Percentiles rank a stretch among this genome's conserved stretches.
These are phyloP conservation scores for Fusarium sororula DNA, from an alignment of 2,329 filamentous ascomycete species.

Conservation along the genomic window DNA sequence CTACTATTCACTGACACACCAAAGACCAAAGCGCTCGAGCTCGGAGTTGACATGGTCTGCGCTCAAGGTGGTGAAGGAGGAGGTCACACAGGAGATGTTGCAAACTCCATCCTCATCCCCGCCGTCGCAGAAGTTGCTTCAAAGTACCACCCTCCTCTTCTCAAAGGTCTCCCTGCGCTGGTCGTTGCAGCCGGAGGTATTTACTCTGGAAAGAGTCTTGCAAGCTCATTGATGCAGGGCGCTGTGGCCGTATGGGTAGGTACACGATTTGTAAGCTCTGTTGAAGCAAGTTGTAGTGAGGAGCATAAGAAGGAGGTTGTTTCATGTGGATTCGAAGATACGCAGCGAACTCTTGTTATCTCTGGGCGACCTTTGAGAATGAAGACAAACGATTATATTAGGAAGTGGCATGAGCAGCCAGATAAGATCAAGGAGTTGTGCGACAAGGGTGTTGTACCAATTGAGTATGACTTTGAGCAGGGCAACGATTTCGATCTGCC, in stretches of 20 bases:
- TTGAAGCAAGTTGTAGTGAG: slow-evolving; percentile 82
- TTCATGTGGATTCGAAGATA: slow-evolving; percentile 80
- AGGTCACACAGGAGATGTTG: slow-evolving; percentile 89
- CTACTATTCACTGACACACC: slow-evolving; percentile 6
- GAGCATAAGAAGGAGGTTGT: slow-evolving; percentile 88
- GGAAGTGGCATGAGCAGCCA: slow-evolving; percentile 80
- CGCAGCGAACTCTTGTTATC: slow-evolving; percentile 82
- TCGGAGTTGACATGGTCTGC: slow-evolving; percentile 90
- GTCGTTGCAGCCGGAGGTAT: slow-evolving; percentile 93
- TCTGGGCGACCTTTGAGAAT: slow-evolving; percentile 84
- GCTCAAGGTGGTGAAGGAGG: slow-evolving; percentile 94
- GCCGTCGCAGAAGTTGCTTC: slow-evolving; percentile 85
- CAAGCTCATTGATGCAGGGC: slow-evolving; percentile 85
- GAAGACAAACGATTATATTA: slow-evolving; percentile 84
- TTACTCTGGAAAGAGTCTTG: slow-evolving; percentile 81
- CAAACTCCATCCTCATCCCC: slow-evolving; percentile 86
- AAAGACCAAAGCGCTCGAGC: slow-evolving; percentile 76
- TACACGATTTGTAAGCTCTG: slow-evolving; percentile 86
- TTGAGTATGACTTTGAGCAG: slow-evolving; percentile 84
- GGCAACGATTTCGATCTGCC: slow-evolving; percentile 85
- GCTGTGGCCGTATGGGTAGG: slow-evolving; percentile 93
- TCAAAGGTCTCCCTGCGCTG: slow-evolving; percentile 76
- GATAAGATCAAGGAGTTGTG: slow-evolving; percentile 80
- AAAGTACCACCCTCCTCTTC: slow-evolving; percentile 72
- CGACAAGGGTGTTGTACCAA: slow-evolving; percentile 78